These are phyloP conservation scores for Solanum hybrid DNA, from an alignment of 305 asterid genomes.

Conservation along the genomic window DNA sequence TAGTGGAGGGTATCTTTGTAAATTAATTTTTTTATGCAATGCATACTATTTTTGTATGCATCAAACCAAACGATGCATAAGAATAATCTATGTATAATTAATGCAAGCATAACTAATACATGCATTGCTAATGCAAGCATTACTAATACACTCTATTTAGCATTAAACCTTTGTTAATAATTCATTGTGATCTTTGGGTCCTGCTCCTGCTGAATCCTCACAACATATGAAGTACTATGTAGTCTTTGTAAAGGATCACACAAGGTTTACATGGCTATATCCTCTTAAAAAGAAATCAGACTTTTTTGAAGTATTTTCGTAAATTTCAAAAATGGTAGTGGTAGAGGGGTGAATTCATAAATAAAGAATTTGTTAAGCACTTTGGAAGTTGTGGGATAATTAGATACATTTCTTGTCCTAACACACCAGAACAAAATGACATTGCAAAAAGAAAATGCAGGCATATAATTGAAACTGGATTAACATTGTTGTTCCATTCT, in stretches of 20 bases:
- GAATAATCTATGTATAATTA: no score
- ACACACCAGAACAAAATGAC: background rate
- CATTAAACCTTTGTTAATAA: background rate
- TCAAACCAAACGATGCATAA: no score
- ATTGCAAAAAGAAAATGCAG: background rate
- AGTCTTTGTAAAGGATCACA: background rate
- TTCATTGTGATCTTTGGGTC: background rate
- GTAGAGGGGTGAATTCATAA: background rate
- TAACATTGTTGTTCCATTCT: background rate
- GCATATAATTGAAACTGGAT: background rate
- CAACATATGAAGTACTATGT: background rate
- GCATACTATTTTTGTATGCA: no score
- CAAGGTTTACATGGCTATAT: background rate
- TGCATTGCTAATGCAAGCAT: no score
- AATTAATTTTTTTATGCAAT: no score
- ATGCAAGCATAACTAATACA: no score
- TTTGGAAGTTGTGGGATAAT: background rate
- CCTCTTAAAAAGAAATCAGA: background rate
- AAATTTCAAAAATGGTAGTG: background rate
- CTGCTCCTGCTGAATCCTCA: background rate
- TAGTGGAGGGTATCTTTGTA: no score
- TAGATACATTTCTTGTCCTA: background rate
- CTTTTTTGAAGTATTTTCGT: background rate
- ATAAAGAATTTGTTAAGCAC: background rate
- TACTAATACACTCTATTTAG: no score